Evolutionary conservation across 1,284 basidiomycete species (phyloP), one percentile per base, ranked within the genome.

Genomic region (Bjerkandera adusta): DNA sequence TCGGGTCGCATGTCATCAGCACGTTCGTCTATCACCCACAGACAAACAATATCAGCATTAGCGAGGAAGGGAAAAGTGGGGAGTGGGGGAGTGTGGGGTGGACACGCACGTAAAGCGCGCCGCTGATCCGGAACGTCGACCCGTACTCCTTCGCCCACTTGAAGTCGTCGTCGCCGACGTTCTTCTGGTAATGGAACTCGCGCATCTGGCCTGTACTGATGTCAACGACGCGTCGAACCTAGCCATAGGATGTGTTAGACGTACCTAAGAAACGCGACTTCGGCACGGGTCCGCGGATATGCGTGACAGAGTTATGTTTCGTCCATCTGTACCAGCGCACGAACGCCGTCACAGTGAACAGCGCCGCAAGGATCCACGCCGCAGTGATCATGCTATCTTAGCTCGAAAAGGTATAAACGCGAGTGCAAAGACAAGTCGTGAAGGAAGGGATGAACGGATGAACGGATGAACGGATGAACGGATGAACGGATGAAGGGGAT

Each of bases 91-190:
- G n/a, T n/a, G n/a, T n/a, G n/a, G n/a, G n/a, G n/a, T n/a, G n/a
- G n/a, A 8, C 36, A 35, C 49, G 10, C 42, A 50, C 48, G 15
- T 45, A 44, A 5, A 50, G 25, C 18, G 37, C 16, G 12, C 36
- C 32, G 24, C 35, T 43, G 15, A 53, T 37, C 13, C 62, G 51
- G 58, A 63, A 68, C 0, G 58, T 57, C 0, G 53, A 50, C 8
- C 68, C 68, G 44, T 67, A 70, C 41, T 67, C 55, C 16, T 53
- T 48, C 35, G 57, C 50, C 54, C 59, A 67, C 34, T 58, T 38
- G 40, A 58, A 59, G 6, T 65, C 62, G 2, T 60, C 45, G 21
- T 65, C 59, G 2, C 67, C 66, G 1, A 66, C 64, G 42, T 68
- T 58, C 11, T 59, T 36, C 43, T 67, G 59, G 11, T 54, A 40